Evolutionary conservation across 306 rosid species (phyloP).

Genomic region (Comarum palustre): DNA sequence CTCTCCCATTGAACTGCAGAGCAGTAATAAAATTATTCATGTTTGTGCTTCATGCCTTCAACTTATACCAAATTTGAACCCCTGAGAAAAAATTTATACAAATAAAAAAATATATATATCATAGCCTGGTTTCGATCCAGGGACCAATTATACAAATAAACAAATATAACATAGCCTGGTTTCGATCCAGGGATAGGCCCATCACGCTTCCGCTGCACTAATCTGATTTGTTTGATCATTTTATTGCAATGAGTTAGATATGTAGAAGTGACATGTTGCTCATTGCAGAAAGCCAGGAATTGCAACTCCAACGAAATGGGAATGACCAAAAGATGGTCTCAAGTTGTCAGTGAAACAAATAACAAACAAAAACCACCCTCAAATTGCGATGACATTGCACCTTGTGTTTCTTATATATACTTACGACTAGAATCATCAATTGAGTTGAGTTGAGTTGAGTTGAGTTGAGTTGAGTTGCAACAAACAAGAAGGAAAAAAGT

Average conservation of each 20-base stretch:
- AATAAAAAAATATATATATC: neutral
- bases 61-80: no score
- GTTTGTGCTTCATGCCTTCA: neutral
- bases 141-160: neutral
- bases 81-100: no score
- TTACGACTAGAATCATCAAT: neutral
- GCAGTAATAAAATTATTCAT: neutral
- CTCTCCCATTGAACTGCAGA: constrained; percentile 9
- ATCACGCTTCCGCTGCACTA: constrained; percentile 40
- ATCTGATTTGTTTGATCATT: constrained; percentile 15
- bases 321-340: neutral
- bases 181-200: constrained; percentile 43
- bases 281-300: neutral
- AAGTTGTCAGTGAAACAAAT: neutral
- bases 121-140: constrained; percentile 39
- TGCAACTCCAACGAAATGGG: neutral
- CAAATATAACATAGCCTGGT: constrained; percentile 22
- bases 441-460: no score
- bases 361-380: neutral
- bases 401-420: neutral
- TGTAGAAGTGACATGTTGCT: no score
- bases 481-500: no score
- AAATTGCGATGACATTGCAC: neutral
- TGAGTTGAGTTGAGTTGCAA: neutral
- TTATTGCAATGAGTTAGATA: no score